Percentiles rank a stretch among this genome's conserved stretches.
Evolutionary conservation across 2,329 filamentous ascomycete genomes (phyloP).

Genomic region (Plenodomus tracheiphilus): DNA sequence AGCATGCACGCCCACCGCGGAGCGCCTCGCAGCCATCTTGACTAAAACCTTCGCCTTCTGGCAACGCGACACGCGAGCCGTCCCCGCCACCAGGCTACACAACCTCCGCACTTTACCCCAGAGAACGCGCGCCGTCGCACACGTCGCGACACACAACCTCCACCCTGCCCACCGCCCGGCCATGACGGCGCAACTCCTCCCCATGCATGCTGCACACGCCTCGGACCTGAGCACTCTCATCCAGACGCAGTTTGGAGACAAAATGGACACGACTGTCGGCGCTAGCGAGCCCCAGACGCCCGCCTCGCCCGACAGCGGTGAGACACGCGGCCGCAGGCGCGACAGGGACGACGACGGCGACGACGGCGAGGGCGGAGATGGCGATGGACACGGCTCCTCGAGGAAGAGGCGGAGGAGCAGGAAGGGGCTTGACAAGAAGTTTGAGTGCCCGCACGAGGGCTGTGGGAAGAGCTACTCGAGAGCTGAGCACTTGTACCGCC

Average conservation of each 20-base stretch:
- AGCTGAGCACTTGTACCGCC: constrained; percentile 93
- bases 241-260: constrained; percentile 37
- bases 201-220: constrained; percentile 43
- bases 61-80: constrained; percentile 19
- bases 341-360: constrained; percentile 38
- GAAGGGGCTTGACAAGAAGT: constrained; percentile 76
- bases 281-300: constrained; percentile 36
- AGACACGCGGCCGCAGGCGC: constrained; percentile 43
- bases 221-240: constrained; percentile 43
- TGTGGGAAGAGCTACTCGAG: constrained; percentile 97
- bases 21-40: constrained; percentile 17
- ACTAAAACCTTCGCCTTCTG: constrained; percentile 11
- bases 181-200: constrained; percentile 46
- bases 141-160: constrained; percentile 11
- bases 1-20: constrained; percentile 23
- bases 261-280: constrained; percentile 37
- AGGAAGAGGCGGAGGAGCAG: constrained; percentile 70
- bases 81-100: constrained; percentile 21
- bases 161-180: constrained; percentile 18
- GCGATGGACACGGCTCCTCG: constrained; percentile 37
- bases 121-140: constrained; percentile 14
- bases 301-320: constrained; percentile 40
- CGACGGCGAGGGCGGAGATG: constrained; percentile 27
- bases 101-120: constrained; percentile 17
- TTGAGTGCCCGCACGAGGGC: constrained; percentile 73